Base-by-base conservation (phyloP, 2,329 filamentous ascomycete genomes). In the Botrytis byssoidea region DNA sequence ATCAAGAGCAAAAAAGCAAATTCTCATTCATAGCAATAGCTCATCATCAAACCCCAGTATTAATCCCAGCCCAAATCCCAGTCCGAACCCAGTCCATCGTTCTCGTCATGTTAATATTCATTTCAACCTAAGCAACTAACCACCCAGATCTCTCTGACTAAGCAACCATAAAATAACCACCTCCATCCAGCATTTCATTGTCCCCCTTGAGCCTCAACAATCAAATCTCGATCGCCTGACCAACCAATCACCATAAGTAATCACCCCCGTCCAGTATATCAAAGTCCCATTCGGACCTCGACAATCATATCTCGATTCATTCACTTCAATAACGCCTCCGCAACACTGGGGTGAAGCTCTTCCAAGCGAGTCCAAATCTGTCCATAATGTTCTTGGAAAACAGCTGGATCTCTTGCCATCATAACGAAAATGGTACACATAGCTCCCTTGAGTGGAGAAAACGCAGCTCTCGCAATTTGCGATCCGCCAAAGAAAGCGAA, bases 281-380 rank as follows among this genome's bases (percentile, higher is more conserved):
- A 63, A 16, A 7, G 12, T 42, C 37, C 35, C 14, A 12, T 14
- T n/a, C 14, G 3, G n/a, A 5, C 8, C 25, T 48, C 18, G 12
- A 46, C 20, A 25, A 48, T 9, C 42, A 48, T 18, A 25, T n/a
- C 32, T 51, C 35, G n/a, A 40, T n/a, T 42, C 32, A 14, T 25
- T 55, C 35, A 55, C 12, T 29, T 68, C 65, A 64, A 64, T 25
- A 72, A 72, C 4, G 40, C 32, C 16, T 68, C 48, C 1, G 71
- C 40, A 60, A 72, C 4, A 35, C 14, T 3, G 0, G 71, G 51
- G 7, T 22, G 59, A 16, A 72, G 20, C 29, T 68, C 51, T 32
- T 60, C 40, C 51, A 72, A 72, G n/a, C 57, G 40, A 20, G 46
- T n/a, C 71, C 71, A 72, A 42, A 72, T 42, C n/a, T 51, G 51